These are phyloP conservation scores for Nothophaeocryptopus gaeumannii DNA, from an alignment of 2,329 filamentous ascomycete genomes.

Conservation along the genomic window DNA sequence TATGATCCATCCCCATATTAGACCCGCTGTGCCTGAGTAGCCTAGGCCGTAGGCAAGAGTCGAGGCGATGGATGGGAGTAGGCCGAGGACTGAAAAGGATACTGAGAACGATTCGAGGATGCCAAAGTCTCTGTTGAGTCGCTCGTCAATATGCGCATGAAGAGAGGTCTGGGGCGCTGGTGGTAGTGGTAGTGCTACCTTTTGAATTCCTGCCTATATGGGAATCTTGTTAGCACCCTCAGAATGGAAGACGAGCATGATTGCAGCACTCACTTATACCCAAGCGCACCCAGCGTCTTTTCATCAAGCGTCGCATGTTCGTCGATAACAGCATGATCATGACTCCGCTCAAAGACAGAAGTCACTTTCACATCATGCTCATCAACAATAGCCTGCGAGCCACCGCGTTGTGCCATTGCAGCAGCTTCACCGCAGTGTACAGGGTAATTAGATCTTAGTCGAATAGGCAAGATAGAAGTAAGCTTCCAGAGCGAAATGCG, in stretches of 20 bases:
- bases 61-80: constrained; percentile 40
- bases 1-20: constrained; percentile 36
- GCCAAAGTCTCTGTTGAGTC: constrained; percentile 30
- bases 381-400: background rate
- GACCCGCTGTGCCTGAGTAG: constrained; percentile 28
- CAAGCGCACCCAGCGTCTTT: constrained; percentile 18
- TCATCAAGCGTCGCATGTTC: constrained; percentile 20
- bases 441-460: too few species aligned
- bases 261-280: constrained; percentile 21
- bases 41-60: constrained; percentile 38
- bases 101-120: constrained; percentile 37
- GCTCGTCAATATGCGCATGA: too few species aligned
- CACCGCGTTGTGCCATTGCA: background rate
- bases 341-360: constrained; percentile 17
- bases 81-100: constrained; percentile 38
- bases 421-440: too few species aligned
- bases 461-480: too few species aligned
- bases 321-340: constrained; percentile 21
- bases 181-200: background rate
- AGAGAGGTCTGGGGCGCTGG: too few species aligned
- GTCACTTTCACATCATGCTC: constrained; percentile 14
- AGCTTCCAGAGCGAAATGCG: too few species aligned
- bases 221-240: background rate
- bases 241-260: background rate
- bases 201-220: constrained; percentile 4